Evolutionary conservation across 1,139 yeast species (phyloP).

Genomic region (Yamadazyma siamensis): DNA sequence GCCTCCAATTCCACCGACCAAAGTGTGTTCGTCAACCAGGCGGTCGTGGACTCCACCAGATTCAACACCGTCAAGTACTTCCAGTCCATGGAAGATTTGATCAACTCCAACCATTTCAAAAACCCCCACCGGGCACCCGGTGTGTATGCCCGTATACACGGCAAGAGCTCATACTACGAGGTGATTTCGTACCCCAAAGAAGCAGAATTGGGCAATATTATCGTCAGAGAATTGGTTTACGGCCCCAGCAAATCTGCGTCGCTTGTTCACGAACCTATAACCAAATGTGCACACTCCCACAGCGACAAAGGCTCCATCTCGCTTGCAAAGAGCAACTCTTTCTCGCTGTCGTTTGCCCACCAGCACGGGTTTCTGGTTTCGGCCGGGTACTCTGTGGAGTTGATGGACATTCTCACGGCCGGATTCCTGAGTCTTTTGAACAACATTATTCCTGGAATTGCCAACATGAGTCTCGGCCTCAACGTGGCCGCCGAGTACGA

Average conservation of each 20-base stretch:
- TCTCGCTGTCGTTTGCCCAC: slow-evolving; percentile 3
- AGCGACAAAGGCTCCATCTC: slow-evolving; percentile 3
- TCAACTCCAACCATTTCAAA: slow-evolving; percentile 7
- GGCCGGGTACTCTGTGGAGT: slow-evolving; percentile 1
- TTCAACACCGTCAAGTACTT: slow-evolving; percentile 3
- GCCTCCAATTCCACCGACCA: too few species aligned
- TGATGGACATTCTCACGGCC: slow-evolving; percentile 3
- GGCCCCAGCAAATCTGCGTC: slow-evolving; percentile 7
- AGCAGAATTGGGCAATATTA: slow-evolving; percentile 1
- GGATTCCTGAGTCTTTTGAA: slow-evolving; percentile 2
- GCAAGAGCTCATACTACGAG: slow-evolving; percentile 4
- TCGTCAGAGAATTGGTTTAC: slow-evolving; percentile 5
- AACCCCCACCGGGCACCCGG: slow-evolving; percentile 6
- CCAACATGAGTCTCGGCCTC: slow-evolving; percentile 5
- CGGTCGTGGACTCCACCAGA: too few species aligned
- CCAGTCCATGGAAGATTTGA: slow-evolving; percentile 6
- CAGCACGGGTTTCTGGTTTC: slow-evolving; percentile 6
- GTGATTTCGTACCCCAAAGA: slow-evolving; percentile 6
- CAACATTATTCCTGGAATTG: slow-evolving; percentile 3
- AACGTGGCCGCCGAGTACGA: slow-evolving; percentile 5
- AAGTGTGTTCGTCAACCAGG: too few species aligned
- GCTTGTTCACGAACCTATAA: slow-evolving; percentile 7
- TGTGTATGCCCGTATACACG: slow-evolving; percentile 5
- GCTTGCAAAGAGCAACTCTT: slow-evolving; percentile 5
- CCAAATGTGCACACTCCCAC: slow-evolving; percentile 8